Base-by-base conservation (phyloP, 176 grass and related monocot species). In the Phoenix dactylifera region DNA sequence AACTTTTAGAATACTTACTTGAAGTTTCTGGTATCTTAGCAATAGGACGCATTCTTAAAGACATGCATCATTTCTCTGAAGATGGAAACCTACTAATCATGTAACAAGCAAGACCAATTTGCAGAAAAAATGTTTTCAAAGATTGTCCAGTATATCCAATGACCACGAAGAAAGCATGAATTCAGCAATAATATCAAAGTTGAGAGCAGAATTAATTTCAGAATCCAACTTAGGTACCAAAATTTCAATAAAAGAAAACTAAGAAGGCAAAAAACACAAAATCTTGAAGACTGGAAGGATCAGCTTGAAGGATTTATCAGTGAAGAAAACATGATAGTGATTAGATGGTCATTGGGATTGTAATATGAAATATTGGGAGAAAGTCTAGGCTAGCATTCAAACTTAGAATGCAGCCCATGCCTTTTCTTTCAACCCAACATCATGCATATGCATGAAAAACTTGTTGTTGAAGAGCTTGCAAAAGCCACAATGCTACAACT, bases 331-430 rank as follows among this genome's bases (percentile, higher is more conserved):
- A 23, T n/a, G 57, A 79, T 76, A 1, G 35, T 69, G 63, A 58
- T 83, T 58, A 69, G 64, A 73, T 0, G n/a, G 14, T 3, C 73
- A 83, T 30, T 70, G 25, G 52, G 64, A 64, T 15, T 16, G 24
- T 16, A 10, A 10, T 39, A 51, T 58, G 16, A 50, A 86, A 51
- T 86, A 79, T 86, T 4, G 72, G 87, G 87, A 86, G 87, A 86
- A 86, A 86, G 79, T 86, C 87, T 86, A 86, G 75, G 75, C 79
- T 70, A 80, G 16, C 79, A 86, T 64, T 71, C 83, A 83, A 59
- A 9, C 82, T 83, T 32, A 14, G 83, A 90, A 90, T 74, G 82
- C 79, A 83, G 79, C 83, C 84, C 83, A 73, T 72, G 79, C 82
- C 82, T 86, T 86, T 90, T 74, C 55, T 59, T 90, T 75, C 72